These are phyloP conservation scores for Pseudogymnoascus sp. DNA, from an alignment of 2,329 filamentous ascomycete species.

Conservation along the genomic window DNA sequence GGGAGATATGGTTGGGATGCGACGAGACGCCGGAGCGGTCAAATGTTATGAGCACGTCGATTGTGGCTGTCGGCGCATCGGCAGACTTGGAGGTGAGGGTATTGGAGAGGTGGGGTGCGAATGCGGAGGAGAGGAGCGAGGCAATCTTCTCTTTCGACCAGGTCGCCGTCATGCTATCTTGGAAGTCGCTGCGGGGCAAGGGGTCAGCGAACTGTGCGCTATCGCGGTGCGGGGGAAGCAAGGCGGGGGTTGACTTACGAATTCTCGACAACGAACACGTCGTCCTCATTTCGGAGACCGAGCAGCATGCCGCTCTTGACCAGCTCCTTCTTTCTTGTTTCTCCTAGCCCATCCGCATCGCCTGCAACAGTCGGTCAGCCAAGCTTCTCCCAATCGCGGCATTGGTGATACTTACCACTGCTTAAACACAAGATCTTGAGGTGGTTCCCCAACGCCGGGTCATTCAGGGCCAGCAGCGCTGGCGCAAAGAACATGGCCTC, in stretches of 20 bases:
- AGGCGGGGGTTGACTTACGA: conserved; percentile 41
- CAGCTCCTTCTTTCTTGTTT: conserved; percentile 74
- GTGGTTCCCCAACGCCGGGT: conserved; percentile 74
- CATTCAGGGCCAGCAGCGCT: conserved; percentile 73
- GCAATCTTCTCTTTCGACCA: conserved; percentile 70
- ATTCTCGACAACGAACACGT: conserved; percentile 80
- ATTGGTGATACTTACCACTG: conserved; percentile 48
- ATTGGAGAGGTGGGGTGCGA: conserved; percentile 56
- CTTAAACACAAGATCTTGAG: conserved; percentile 91
- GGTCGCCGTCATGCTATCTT: conserved; percentile 74
- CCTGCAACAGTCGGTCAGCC: conserved; percentile 38
- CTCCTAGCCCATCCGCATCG: conserved; percentile 79
- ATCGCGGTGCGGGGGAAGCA: conserved; percentile 11
- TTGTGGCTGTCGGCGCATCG: conserved; percentile 37
- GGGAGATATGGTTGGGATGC: conserved; percentile 88
- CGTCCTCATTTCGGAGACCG: conserved; percentile 64
- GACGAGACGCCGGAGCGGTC: conserved; percentile 73
- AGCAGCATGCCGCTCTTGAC: conserved; percentile 69
- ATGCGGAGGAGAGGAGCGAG: conserved; percentile 60
- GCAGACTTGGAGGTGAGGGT: conserved; percentile 24
- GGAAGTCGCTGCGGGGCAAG: conserved; percentile 51
- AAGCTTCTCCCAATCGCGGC: conserved; percentile 16
- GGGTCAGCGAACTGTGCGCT: conserved; percentile 1
- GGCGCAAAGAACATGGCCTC: conserved; percentile 99
- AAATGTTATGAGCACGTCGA: conserved; percentile 71